Evolutionary conservation across 176 grass and related monocot genomes (phyloP), one percentile per base, ranked within the genome.

Genomic region (Typha latifolia): DNA sequence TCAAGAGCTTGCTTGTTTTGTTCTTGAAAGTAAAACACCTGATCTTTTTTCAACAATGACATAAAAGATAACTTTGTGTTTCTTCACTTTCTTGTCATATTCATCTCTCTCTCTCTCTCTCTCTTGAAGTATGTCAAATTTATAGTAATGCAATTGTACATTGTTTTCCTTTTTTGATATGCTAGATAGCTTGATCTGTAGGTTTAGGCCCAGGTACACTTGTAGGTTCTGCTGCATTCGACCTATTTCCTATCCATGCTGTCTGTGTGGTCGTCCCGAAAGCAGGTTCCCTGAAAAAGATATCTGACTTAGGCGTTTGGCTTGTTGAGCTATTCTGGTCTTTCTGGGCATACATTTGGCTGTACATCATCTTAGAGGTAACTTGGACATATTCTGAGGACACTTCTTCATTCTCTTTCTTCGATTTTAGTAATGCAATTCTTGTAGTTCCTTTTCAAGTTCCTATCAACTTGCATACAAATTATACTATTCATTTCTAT

Each of bases 261-360:
- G 88, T 91, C 52, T 89, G 93, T 71, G 88, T 96, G 48, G 12
- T 96, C 24, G 84, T 96, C 69, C 88, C 88, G 43, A 84, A 50
- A 80, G 82, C 78, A 0, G 88, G 85, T 11, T 69, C 82, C n/a
- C 67, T 64, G 80, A 96, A 96, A 66, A 96, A 96, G 82, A 96
- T 91, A 12, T 96, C 87, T 0, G 92, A 96, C 34, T 66, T 96
- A 49, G 85, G 88, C 5, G 92, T 96, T 75, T 96, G 92, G 92
- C 61, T 91, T 20, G 88, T 96, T 48, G 88, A 89, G 72, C 66
- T 96, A 21, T 55, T 82, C 21, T 91, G 92, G 85, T 96, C 92
- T 67, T 96, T 96, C 69, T 96, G 92, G 85, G 85, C 92, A 63
- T 96, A 91, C 64, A 52, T 91, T 66, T 96, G 88, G 88, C 69